Evolutionary conservation across 2,329 filamentous ascomycete genomes (phyloP), one percentile per base, ranked within the genome.

Genomic region (Berkeleyomyces basicola): DNA sequence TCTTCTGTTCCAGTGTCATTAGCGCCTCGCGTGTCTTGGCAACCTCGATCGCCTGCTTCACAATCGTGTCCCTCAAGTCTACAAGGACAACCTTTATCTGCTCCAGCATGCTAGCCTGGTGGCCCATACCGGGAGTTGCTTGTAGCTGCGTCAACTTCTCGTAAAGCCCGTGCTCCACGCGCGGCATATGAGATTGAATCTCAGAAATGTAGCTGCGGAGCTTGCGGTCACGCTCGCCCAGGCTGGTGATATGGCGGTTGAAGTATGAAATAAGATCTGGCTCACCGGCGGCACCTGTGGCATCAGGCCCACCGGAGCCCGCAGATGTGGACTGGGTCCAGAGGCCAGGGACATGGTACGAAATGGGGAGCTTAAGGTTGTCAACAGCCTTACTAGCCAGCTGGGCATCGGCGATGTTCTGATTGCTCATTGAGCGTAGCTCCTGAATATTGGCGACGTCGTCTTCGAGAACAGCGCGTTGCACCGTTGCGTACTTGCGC

Each of bases 321-420:
- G 68, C 65, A 9, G 69, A 68, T 46, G 67, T 69, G 3, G 72
- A 65, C 55, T 71, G 68, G 7, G 68, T 65, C 46, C 76, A 77
- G 1, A 77, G 73, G 10, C 75, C 74, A 0, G 75, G 76, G 61
- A 76, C 74, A 67, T 80, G 78, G 67, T 80, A 80, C 68, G 79
- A 78, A 11, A 75, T 72, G 2, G 88, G 88, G 14, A 91, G 77
- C 67, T 85, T 84, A 61, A 90, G 77, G 69, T 88, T 88, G 68
- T 90, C 85, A 40, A 88, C 82, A 31, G 85, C 85, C 63, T 85
- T 82, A 76, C 89, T 88, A 65, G 82, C 82, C 62, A 89, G 79
- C 67, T 84, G 82, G 7, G 86, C 85, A 67, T 90, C 85, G 44
- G 83, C 79, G 33, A 81, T 82, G 70, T 89, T 87, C 65, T 82